Conservation (phyloP, 2,329 filamentous ascomycete species). For the Mycosphaerella sp. region DNA sequence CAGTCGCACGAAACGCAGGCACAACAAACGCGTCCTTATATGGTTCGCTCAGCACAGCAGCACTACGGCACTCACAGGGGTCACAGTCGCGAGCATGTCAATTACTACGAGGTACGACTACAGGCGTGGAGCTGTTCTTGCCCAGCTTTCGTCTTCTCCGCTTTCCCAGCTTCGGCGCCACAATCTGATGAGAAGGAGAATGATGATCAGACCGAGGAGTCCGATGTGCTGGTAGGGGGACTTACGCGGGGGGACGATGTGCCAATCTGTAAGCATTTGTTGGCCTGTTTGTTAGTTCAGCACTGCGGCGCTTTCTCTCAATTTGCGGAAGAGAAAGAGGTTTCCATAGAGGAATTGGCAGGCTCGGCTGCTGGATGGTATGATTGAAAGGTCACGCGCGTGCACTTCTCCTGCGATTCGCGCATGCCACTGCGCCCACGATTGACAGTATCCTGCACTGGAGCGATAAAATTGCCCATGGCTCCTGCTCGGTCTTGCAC, state of each 20-base stretch:
- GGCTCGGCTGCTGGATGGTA: conserved; percentile 55
- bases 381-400: conserved; percentile 23
- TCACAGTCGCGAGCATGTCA: conserved; percentile 24
- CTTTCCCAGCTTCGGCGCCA: conserved; percentile 47
- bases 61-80: conserved; percentile 18
- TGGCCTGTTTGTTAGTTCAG: conserved; percentile 73
- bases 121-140: conserved; percentile 84
- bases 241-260: conserved; percentile 38
- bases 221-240: conserved; percentile 43
- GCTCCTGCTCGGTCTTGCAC: too few relatives aligned
- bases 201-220: background rate
- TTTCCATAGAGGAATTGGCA: conserved; percentile 62
- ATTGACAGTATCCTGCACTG: too few relatives aligned
- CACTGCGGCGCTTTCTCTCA: conserved; percentile 55
- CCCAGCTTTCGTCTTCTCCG: conserved; percentile 70
- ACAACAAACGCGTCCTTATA: conserved; percentile 41
- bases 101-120: conserved; percentile 72
- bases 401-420: background rate
- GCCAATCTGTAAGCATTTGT: conserved; percentile 76
- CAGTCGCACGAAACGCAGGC: background rate
- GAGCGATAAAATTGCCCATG: too few relatives aligned
- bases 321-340: conserved; percentile 50
- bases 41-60: conserved; percentile 56
- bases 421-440: too few relatives aligned
- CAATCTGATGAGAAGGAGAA: background rate